Conservation (phyloP, 106 monocot species). For the Dioscorea zingiberensis region DNA sequence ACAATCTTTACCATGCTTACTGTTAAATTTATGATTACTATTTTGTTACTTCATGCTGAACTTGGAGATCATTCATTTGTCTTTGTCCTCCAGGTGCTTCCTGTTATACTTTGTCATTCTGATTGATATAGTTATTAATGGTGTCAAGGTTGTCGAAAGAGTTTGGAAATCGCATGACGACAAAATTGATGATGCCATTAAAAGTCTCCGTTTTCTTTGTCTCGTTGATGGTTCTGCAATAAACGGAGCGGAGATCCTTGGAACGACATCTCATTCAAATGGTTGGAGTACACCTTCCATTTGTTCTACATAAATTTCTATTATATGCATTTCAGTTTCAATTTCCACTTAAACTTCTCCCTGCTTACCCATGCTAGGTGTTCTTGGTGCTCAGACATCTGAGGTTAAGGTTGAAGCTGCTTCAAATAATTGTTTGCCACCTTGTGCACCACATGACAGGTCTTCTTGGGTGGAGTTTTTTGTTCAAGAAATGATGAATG, state of each 20-base stretch:
- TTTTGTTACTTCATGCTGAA: too few species aligned
- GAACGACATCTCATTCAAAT: conserved; percentile 10
- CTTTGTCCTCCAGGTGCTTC: not conserved
- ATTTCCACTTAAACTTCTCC: not conserved
- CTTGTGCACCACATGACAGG: conserved; percentile 2
- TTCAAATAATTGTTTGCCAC: not conserved
- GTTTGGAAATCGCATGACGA: conserved; percentile 50
- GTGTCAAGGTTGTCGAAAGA: conserved; percentile 52
- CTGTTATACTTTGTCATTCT: not conserved
- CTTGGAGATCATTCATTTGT: not conserved
- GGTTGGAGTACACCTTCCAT: conserved; percentile 21
- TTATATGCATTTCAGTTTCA: not conserved
- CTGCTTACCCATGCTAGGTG: conserved; percentile 17
- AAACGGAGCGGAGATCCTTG: conserved; percentile 9
- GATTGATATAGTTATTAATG: too few species aligned
- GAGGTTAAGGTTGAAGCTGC: conserved; percentile 22
- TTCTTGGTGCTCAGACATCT: conserved; percentile 13
- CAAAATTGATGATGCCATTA: conserved; percentile 77
- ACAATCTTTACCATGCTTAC: too few species aligned
- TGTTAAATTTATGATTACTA: too few species aligned
- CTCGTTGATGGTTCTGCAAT: conserved; percentile 42
- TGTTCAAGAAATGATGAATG: conserved; percentile 74
- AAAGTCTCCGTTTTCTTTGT: conserved; percentile 59
- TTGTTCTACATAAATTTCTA: not conserved
- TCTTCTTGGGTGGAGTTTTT: conserved; percentile 71